Evolutionary conservation across 2,329 filamentous ascomycete species (phyloP), one percentile per base, ranked within the genome.

Genomic region (Pyrenochaeta sp.): DNA sequence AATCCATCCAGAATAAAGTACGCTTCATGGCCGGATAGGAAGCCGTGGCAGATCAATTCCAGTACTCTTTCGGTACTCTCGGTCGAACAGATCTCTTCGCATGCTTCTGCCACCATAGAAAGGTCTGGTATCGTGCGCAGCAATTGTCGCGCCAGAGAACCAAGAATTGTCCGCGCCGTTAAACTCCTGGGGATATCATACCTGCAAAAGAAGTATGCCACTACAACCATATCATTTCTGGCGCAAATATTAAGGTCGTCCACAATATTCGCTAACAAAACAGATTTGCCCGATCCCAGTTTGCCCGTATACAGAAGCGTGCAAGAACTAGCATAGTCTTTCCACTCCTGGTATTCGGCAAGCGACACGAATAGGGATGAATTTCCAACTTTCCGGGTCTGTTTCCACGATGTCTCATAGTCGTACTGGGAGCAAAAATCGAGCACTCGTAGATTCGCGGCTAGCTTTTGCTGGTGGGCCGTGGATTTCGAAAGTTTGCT

Each of bases 241-340:
- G 39, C 36, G n/a, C 29, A 37, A 15, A 64, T 9, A 32, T 31
- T 51, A 2, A 70, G 54, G 23, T 69, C 57, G 14, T 68, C 62
- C 2, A 81, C 68, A 0, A 81, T 71, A 48, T 80, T 81, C 1
- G 79, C 78, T 10, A 81, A 42, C 7, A 77, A 45, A 2, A 81
- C 78, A 0, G 79, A 79, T 51, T 81, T 81, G 0, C 79, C 79
- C 0, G 74, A 75, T 2, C 79, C 79, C 1, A 81, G 63, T 37
- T 76, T 79, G 3, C 78, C 78, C 7, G 45, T 67, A 31, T 64
- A 75, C 0, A 79, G 1, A 0, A 81, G 54, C 0, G 76, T 77
- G 32, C 46, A 59, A 29, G 69, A 63, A 23, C 45, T 20, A 17
- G 45, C 10, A 20, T 35, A 18, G 9, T 31, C 12, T 57, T 63